Evolutionary conservation across 2,329 filamentous ascomycete genomes (phyloP).

Genomic region (Fusarium devonianum): DNA sequence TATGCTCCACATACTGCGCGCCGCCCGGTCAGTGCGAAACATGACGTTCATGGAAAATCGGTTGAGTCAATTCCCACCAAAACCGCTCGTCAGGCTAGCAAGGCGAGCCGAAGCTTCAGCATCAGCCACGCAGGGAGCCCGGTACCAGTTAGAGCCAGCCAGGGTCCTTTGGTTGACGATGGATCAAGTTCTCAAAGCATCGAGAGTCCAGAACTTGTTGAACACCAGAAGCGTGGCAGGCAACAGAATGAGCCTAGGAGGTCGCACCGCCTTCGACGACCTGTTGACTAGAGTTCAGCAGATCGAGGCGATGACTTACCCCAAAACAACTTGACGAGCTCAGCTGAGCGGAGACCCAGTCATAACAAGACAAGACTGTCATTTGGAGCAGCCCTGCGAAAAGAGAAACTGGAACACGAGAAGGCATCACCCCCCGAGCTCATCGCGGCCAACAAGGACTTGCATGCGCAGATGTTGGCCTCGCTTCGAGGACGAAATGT

Average conservation of each 20-base stretch:
- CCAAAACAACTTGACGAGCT: conserved; percentile 11
- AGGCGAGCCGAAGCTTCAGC: conserved; percentile 36
- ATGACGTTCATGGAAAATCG: neutral
- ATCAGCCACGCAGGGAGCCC: conserved; percentile 42
- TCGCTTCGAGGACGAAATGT: conserved; percentile 17
- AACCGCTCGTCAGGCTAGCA: conserved; percentile 16
- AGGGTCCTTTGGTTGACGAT: neutral
- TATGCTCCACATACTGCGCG: neutral
- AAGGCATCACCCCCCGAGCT: neutral
- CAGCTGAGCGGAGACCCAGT: neutral
- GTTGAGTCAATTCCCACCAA: neutral
- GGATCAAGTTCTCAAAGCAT: neutral
- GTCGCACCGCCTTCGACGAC: conserved; percentile 8
- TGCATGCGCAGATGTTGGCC: conserved; percentile 31
- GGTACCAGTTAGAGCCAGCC: conserved; percentile 17
- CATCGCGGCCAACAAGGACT: conserved; percentile 5
- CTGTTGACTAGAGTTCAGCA: conserved; percentile 20
- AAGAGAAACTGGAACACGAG: neutral
- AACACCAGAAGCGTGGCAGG: neutral
- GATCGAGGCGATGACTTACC: conserved; percentile 6
- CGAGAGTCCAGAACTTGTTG: neutral
- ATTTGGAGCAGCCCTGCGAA: neutral
- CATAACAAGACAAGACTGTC: neutral
- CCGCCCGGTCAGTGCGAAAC: conserved; percentile 3
- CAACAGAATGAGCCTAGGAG: conserved; percentile 12